Conservation (phyloP, 176 grass and related monocot species). For the Dactylis glomerata region DNA sequence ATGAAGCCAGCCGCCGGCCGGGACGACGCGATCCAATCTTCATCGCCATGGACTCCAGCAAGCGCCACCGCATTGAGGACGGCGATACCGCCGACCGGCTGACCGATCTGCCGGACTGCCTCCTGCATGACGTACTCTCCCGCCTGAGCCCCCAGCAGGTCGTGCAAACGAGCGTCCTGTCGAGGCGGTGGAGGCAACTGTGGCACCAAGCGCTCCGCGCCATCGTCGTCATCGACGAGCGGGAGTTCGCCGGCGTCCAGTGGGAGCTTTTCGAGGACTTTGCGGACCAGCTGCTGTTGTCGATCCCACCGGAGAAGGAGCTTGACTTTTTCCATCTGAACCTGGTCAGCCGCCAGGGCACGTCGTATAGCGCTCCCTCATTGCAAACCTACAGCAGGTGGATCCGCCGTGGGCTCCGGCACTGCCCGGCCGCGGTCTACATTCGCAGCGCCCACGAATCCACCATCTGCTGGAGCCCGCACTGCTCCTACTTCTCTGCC, state of each 20-base stretch:
- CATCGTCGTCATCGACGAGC: neutral
- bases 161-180: too few relatives aligned
- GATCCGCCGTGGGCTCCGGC: neutral
- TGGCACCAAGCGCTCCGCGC: neutral
- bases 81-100: neutral
- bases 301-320: neutral
- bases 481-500: neutral
- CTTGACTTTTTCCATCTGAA: neutral
- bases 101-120: neutral
- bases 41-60: neutral
- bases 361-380: too few relatives aligned
- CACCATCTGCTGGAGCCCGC: neutral
- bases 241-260: neutral
- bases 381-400: neutral
- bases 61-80: neutral
- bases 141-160: neutral
- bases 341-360: neutral
- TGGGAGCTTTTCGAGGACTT: neutral
- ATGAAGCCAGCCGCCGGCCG: too few relatives aligned
- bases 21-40: too few relatives aligned
- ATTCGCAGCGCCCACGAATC: neutral
- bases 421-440: too few relatives aligned
- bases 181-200: neutral
- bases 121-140: neutral
- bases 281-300: neutral